Conservation (phyloP, 2,329 filamentous ascomycete genomes). For the Balansia obtecta region DNA sequence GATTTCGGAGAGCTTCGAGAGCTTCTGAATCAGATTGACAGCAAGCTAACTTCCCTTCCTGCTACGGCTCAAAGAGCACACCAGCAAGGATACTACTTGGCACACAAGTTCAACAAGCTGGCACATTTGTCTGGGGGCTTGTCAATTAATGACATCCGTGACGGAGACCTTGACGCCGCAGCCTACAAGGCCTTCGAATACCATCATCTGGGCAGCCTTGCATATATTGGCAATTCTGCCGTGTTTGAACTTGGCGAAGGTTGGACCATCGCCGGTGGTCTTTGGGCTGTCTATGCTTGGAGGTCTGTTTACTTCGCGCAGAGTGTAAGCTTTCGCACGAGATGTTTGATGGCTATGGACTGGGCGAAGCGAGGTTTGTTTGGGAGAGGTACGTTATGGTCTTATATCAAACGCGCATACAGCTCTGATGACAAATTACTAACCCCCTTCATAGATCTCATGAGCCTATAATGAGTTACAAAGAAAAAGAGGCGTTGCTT, state of each 20-base stretch:
- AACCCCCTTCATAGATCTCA: constrained; percentile 28
- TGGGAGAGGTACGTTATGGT: constrained; percentile 63
- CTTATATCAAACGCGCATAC: neutral
- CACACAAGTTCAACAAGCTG: constrained; percentile 86
- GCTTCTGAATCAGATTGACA: constrained; percentile 83
- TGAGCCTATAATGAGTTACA: constrained; percentile 31
- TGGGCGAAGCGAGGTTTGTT: constrained; percentile 96
- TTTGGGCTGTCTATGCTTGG: constrained; percentile 94
- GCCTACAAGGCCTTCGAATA: constrained; percentile 95
- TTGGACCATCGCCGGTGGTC: constrained; percentile 64
- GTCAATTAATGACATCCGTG: constrained; percentile 64
- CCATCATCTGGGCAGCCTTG: constrained; percentile 77
- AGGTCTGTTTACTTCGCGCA: constrained; percentile 94
- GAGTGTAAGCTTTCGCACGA: constrained; percentile 84
- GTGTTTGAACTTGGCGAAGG: constrained; percentile 82
- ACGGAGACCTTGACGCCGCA: constrained; percentile 84
- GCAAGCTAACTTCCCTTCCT: constrained; percentile 84
- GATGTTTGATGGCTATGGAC: constrained; percentile 88
- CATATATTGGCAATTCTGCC: constrained; percentile 92
- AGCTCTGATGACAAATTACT: neutral
- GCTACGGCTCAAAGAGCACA: constrained; percentile 94
- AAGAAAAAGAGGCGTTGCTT: neutral
- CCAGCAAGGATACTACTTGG: constrained; percentile 89
- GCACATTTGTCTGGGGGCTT: constrained; percentile 66
- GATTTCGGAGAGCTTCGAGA: constrained; percentile 88